These are phyloP conservation scores for Hanseniaspora singularis DNA, from an alignment of 805 yeast species.

Conservation along the genomic window DNA sequence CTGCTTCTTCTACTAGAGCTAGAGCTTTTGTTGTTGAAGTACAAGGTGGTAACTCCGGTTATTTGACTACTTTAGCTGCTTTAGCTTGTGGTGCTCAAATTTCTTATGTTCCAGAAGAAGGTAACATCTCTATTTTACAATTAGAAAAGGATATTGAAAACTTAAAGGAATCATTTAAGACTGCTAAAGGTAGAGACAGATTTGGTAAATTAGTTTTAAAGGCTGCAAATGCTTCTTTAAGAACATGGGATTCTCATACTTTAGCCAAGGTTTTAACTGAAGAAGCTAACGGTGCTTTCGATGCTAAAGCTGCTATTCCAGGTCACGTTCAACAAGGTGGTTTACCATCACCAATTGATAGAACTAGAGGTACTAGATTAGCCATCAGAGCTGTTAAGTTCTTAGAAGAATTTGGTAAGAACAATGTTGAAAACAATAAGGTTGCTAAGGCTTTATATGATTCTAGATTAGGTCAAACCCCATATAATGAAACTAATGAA, in stretches of 20 bases:
- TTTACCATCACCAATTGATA: conserved; percentile 85
- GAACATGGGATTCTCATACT: conserved; percentile 66
- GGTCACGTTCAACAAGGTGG: conserved; percentile 99
- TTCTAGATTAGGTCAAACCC: conserved; percentile 20
- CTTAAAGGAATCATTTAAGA: conserved; percentile 46
- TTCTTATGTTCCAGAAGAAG: conserved; percentile 66
- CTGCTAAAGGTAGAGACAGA: conserved; percentile 51
- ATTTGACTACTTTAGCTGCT: conserved; percentile 74
- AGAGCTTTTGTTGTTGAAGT: conserved; percentile 94
- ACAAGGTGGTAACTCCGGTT: conserved; percentile 96
- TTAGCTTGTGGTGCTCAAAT: conserved; percentile 80
- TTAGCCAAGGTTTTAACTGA: conserved; percentile 74
- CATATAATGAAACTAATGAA: conserved; percentile 7
- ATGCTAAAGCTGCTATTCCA: conserved; percentile 88
- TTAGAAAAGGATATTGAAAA: conserved; percentile 54
- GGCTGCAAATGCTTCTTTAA: conserved; percentile 56
- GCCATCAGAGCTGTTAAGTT: conserved; percentile 59
- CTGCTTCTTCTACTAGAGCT: conserved; percentile 87
- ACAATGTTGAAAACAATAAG: conserved; percentile 22
- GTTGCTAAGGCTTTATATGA: conserved; percentile 23
- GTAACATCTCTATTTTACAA: conserved; percentile 41
- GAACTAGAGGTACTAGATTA: conserved; percentile 77
- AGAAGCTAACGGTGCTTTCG: conserved; percentile 66
- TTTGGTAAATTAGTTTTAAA: conserved; percentile 60
- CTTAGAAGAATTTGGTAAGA: conserved; percentile 36